These are phyloP conservation scores for Hymenochaete sp. DNA, from an alignment of 1,284 basidiomycete genomes.

Conservation along the genomic window DNA sequence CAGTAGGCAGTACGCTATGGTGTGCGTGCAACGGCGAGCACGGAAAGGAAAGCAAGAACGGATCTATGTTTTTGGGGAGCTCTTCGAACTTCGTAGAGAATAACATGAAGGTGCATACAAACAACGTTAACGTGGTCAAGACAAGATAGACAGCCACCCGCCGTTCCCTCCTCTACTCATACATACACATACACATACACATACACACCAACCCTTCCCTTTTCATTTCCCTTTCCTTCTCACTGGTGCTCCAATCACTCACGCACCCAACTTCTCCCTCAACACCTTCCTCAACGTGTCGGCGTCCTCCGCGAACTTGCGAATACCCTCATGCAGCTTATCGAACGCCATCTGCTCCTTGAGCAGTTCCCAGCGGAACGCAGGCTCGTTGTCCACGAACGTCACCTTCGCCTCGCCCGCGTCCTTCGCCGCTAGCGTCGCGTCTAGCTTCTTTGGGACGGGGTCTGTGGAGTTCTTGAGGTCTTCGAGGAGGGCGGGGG, in stretches of 20 bases:
- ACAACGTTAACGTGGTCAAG: too few relatives aligned
- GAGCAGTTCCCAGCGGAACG: conserved; percentile 91
- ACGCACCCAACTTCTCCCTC: conserved; percentile 67
- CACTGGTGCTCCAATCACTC: too few relatives aligned
- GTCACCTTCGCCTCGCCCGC: conserved; percentile 73
- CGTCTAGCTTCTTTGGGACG: conserved; percentile 82
- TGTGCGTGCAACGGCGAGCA: too few relatives aligned
- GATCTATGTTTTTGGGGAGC: too few relatives aligned
- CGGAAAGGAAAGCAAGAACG: too few relatives aligned
- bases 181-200: too few relatives aligned
- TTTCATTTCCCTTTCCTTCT: background rate
- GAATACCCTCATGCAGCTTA: conserved; percentile 95
- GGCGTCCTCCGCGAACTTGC: conserved; percentile 94
- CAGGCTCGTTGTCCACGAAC: conserved; percentile 88
- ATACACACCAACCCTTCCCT: background rate
- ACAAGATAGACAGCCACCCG: too few relatives aligned
- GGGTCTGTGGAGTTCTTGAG: conserved; percentile 73
- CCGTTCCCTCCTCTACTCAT: too few relatives aligned
- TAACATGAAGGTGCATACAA: too few relatives aligned
- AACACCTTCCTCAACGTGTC: conserved; percentile 81
- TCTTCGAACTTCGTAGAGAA: too few relatives aligned
- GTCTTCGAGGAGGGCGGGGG: conserved; percentile 86
- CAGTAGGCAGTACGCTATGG: too few relatives aligned
- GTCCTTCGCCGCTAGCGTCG: conserved; percentile 49
- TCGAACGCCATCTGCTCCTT: conserved; percentile 93